A percentile compares a stretch with the other conserved stretches of the same genome.
These are phyloP conservation scores for Carpinus viminea DNA, from an alignment of 306 rosid species.

Conservation along the genomic window DNA sequence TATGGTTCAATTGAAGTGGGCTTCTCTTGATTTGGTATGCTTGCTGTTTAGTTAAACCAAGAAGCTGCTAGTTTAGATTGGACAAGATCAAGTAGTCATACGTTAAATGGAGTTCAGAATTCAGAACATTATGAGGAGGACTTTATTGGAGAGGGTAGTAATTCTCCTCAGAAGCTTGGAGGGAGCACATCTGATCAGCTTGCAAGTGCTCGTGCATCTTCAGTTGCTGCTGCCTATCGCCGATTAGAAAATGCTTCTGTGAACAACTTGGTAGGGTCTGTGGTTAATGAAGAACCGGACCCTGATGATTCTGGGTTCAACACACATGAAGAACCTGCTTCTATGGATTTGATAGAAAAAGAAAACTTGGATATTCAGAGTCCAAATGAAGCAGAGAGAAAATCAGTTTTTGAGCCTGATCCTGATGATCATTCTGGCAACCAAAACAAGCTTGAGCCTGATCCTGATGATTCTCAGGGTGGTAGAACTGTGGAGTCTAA, in stretches of 20 bases:
- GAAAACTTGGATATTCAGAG: conserved; percentile 28
- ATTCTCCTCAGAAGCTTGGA: conserved; percentile 74
- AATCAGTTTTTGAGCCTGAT: conserved; percentile 53
- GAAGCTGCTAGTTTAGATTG: conserved; percentile 92
- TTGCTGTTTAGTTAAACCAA: conserved; percentile 67
- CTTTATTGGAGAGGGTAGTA: conserved; percentile 35
- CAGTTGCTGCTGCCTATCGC: conserved; percentile 77
- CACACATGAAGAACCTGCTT: conserved; percentile 28
- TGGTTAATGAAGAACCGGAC: conserved; percentile 46
- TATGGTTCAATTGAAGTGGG: conserved; percentile 13
- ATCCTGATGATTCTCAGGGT: conserved; percentile 54
- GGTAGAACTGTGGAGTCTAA: conserved; percentile 30
- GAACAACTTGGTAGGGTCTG: conserved; percentile 37
- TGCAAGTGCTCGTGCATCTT: conserved; percentile 62
- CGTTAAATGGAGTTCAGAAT: conserved; percentile 57
- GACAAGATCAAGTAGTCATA: conserved; percentile 81
- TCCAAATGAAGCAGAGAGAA: conserved; percentile 27
- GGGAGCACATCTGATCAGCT: conserved; percentile 56
- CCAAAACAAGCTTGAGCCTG: conserved; percentile 54
- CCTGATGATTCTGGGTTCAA: conserved; percentile 41
- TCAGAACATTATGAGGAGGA: conserved; percentile 51
- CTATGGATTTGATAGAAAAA: conserved; percentile 26
- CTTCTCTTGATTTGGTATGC: conserved; percentile 28
- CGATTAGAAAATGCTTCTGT: conserved; percentile 49
- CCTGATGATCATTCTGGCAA: conserved; percentile 40